A percentile compares a stretch with the other conserved stretches of the same genome.
phyloP scores from a whole-genome alignment of 192 early-diverging fungal genomes.

The Chytriomyces hyalinus region DNA sequence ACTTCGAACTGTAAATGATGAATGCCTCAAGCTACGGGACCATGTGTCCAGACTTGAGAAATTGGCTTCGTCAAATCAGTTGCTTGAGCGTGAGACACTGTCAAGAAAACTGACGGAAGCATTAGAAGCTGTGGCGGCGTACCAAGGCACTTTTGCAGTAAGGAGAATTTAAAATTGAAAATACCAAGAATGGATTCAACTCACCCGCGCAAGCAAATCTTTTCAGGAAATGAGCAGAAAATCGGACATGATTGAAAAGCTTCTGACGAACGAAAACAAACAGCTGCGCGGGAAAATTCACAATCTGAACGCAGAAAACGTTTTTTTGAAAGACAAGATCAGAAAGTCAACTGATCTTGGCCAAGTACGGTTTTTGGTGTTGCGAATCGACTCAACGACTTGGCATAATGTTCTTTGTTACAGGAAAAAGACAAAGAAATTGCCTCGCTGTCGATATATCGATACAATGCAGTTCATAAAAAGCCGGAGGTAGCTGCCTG shows the following conservation, averaged over 20 bases:
- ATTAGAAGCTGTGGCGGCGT: conserved; percentile 18
- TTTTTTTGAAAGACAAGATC: conserved; percentile 43
- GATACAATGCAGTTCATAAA: conserved; percentile 65
- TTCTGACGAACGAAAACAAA: conserved; percentile 54
- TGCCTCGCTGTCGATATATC: conserved; percentile 63
- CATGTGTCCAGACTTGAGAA: conserved; percentile 42
- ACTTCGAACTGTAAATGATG: conserved; percentile 53
- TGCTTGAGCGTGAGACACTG: conserved; percentile 46
- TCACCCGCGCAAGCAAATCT: not conserved
- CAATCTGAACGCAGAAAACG: conserved; percentile 52
- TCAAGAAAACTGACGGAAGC: conserved; percentile 37
- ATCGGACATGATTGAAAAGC: conserved; percentile 55
- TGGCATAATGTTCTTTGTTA: not conserved
- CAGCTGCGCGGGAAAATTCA: conserved; percentile 54
- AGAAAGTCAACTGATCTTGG: conserved; percentile 45
- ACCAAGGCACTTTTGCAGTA: conserved; percentile 39
- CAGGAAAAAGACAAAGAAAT: conserved; percentile 67
- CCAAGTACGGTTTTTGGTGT: conserved; percentile 33
- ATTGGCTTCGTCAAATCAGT: conserved; percentile 41
- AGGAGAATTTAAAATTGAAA: not conserved
- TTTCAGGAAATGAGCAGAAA: conserved; percentile 49
- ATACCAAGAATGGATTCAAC: not conserved
- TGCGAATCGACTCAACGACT: not conserved
- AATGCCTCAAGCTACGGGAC: conserved; percentile 47
- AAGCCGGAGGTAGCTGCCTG: conserved; percentile 49